Conservation (phyloP, 345 rosid species). For the Rhizophora mangle region DNA sequence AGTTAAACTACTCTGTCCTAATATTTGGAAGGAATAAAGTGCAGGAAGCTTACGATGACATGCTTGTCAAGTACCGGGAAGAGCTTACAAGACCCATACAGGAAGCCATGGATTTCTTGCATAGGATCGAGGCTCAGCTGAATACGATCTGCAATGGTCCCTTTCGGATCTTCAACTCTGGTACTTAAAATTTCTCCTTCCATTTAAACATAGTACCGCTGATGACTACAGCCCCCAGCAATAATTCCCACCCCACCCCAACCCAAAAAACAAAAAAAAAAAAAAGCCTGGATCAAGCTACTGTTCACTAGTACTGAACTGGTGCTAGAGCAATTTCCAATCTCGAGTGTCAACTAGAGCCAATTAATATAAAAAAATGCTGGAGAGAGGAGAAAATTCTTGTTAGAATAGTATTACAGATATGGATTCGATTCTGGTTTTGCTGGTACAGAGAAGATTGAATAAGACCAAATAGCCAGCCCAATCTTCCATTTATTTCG, state of each 20-base stretch:
- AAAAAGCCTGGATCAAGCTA: too few species aligned
- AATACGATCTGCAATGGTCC: conserved; percentile 71
- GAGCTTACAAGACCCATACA: conserved; percentile 88
- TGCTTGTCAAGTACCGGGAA: conserved; percentile 90
- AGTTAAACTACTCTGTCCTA: not conserved
- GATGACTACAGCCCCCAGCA: too few species aligned
- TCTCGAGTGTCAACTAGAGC: too few species aligned
- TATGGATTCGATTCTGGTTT: conserved; percentile 8
- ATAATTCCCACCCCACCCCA: too few species aligned
- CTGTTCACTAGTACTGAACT: too few species aligned
- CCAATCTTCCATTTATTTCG: not conserved
- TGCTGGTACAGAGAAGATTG: conserved; percentile 1
- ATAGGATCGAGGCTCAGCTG: conserved; percentile 87
- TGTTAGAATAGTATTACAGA: conserved; percentile 16
- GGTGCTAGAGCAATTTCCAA: too few species aligned
- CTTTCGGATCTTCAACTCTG: conserved; percentile 67
- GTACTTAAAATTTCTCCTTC: conserved; percentile 31
- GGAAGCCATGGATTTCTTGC: conserved; percentile 98
- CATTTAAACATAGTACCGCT: not conserved
- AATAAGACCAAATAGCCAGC: not conserved
- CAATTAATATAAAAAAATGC: not conserved
- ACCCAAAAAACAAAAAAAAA: too few species aligned
- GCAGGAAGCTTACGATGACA: conserved; percentile 94
- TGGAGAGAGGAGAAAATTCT: conserved; percentile 12
- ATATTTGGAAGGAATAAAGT: not conserved